Evolutionary conservation across 495 filamentous ascomycete genomes (phyloP), one percentile per base, ranked within the genome.

Genomic region (Xylaria palmicola): DNA sequence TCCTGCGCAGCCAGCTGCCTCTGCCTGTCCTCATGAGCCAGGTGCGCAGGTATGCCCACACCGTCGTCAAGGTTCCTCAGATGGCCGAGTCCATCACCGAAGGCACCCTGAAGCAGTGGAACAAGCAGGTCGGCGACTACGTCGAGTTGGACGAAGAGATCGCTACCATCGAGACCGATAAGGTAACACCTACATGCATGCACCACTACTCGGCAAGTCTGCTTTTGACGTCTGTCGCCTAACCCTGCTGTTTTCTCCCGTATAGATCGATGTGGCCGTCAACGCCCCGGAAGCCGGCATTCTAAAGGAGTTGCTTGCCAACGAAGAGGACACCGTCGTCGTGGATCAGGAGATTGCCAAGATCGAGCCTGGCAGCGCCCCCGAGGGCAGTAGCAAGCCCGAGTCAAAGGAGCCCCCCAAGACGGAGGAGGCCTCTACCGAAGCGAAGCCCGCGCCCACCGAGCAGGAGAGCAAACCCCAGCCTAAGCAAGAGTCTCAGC

Each of bases 41-140:
- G 69, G 76, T 83, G 44, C 78, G 81, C 44, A 76, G 59, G 60
- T 85, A 83, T 68, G 92, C 91, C 71, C 91, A 95, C 61, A 87
- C 81, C 56, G 77, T 93, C 50, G 86, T 98, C 73, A 94, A 97
- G 77, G 95, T 97, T 67, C 95, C 94, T 17, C 83, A 93, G 68
- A 99, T 99, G 94, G 94, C 94, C 56, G 94, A 99, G 74, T 99
- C 95, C 13, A 98, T 99, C 72, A 95, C 91, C 40, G 94, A 99
- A 75, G 94, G 94, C 55, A 98, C 95, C 19, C 74, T 99, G 71
- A 98, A 96, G 78, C 91, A 96, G 68, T 99, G 90, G 80, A 88
- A 85, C 60, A 98, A 98, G 83, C 86, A 96, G 78, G 81, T 97
- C 72, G 94, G 94, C 57, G 95, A 99, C 78, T 94, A 84, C 67